These are phyloP conservation scores for Neolentinus lepideus DNA, from an alignment of 1,284 basidiomycete species.

Conservation along the genomic window DNA sequence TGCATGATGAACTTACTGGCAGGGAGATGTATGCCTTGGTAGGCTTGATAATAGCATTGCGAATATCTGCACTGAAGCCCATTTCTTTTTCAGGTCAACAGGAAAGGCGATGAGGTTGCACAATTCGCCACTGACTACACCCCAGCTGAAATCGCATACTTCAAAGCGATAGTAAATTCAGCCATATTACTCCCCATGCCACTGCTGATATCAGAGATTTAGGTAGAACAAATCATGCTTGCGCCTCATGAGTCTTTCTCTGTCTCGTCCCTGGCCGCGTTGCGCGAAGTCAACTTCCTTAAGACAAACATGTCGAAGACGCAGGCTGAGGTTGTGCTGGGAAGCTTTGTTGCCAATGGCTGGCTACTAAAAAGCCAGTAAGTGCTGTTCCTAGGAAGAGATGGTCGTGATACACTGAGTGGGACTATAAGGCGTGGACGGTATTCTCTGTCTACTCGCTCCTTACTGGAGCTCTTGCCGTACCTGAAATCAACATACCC, in stretches of 20 bases:
- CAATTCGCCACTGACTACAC: constrained; percentile 80
- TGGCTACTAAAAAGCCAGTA: constrained; percentile 77
- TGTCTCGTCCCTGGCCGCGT: constrained; percentile 67
- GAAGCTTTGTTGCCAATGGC: constrained; percentile 75
- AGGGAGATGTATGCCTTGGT: constrained; percentile 61
- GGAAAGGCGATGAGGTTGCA: constrained; percentile 69
- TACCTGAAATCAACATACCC: constrained; percentile 74
- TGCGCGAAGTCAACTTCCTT: constrained; percentile 59
- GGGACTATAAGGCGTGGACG: constrained; percentile 37
- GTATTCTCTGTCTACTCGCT: constrained; percentile 72
- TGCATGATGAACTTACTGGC: constrained; percentile 59
- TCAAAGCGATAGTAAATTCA: constrained; percentile 66
- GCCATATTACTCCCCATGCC: neutral
- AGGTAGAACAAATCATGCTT: constrained; percentile 86
- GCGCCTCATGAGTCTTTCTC: constrained; percentile 70
- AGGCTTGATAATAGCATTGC: neutral
- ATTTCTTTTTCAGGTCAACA: constrained; percentile 51
- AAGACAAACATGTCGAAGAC: constrained; percentile 68
- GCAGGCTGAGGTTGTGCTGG: constrained; percentile 65
- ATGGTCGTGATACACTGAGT: neutral
- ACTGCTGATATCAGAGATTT: neutral
- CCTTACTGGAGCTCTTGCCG: constrained; percentile 64
- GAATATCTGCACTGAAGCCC: neutral
- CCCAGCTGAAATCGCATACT: constrained; percentile 70
- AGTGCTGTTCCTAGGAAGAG: constrained; percentile 17